Evolutionary conservation across 2,329 filamentous ascomycete species (phyloP).

Genomic region (Sarocladium brachiariae): DNA sequence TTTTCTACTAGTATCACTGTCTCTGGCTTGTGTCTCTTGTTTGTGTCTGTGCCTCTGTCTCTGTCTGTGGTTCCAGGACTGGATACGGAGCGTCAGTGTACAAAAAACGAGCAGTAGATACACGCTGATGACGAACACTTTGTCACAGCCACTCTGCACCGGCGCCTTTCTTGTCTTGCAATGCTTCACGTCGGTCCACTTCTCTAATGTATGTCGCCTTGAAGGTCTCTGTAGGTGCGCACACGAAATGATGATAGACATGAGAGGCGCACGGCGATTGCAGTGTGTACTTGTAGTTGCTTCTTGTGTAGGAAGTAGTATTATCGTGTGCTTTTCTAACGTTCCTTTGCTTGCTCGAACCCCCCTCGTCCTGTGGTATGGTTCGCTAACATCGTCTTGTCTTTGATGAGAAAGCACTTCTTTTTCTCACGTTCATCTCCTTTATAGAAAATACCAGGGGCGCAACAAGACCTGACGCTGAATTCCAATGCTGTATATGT

Average conservation of each 20-base stretch:
- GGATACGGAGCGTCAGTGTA: too few species aligned
- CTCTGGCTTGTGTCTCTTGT: too few species aligned
- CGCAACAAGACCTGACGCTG: not conserved
- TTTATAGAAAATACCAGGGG: not conserved
- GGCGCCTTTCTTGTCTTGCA: too few species aligned
- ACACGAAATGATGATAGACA: too few species aligned
- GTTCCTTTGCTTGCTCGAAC: not conserved
- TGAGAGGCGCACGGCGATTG: not conserved
- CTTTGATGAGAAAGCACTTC: not conserved
- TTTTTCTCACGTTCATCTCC: not conserved
- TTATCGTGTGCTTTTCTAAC: not conserved
- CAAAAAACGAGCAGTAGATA: too few species aligned
- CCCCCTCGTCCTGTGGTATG: not conserved
- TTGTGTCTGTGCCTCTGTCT: too few species aligned
- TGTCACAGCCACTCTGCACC: too few species aligned
- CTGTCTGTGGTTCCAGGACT: too few species aligned
- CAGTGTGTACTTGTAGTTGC: not conserved
- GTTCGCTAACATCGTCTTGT: not conserved
- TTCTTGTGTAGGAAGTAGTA: too few species aligned
- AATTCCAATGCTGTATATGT: slow-evolving; percentile 8
- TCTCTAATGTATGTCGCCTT: not conserved
- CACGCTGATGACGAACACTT: too few species aligned
- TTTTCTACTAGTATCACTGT: not conserved
- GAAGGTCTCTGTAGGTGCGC: too few species aligned
- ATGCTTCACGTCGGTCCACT: too few species aligned